phyloP scores from a whole-genome alignment of 2,329 filamentous ascomycete species.

The Pezicula rhizophila region DNA sequence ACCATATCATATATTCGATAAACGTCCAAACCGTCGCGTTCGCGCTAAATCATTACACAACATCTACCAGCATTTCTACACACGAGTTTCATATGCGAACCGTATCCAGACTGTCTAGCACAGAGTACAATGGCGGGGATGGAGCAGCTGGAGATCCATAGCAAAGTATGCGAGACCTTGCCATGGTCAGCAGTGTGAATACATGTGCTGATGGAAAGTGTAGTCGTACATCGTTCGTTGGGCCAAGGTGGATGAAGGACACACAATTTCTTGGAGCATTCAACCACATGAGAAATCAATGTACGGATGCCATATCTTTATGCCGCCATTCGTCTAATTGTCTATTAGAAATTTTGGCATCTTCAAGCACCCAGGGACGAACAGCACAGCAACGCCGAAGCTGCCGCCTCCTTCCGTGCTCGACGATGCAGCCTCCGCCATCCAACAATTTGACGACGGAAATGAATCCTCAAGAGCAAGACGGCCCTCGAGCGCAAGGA shows the following conservation, averaged over 20 bases:
- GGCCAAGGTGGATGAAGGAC: slow-evolving; percentile 83
- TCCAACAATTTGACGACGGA: slow-evolving; percentile 18
- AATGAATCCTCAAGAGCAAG: slow-evolving; percentile 17
- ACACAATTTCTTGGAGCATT: slow-evolving; percentile 95
- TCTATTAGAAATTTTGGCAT: slow-evolving; percentile 78
- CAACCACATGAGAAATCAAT: slow-evolving; percentile 98
- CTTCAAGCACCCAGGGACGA: slow-evolving; percentile 73
- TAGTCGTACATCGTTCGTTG: slow-evolving; percentile 97
- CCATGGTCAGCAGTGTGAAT: slow-evolving; percentile 13
- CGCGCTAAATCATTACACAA: too few relatives aligned
- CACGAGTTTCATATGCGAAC: slow-evolving; percentile 6
- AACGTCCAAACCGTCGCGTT: not conserved
- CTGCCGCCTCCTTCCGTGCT: slow-evolving; percentile 8
- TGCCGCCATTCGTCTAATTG: slow-evolving; percentile 11
- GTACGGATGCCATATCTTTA: slow-evolving; percentile 35
- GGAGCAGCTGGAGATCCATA: slow-evolving; percentile 95
- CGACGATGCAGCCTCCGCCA: slow-evolving; percentile 17
- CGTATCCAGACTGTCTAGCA: slow-evolving; percentile 28
- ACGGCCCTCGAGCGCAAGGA: slow-evolving; percentile 37
- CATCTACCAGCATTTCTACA: slow-evolving; percentile 1
- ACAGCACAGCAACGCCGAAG: slow-evolving; percentile 15
- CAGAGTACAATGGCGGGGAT: slow-evolving; percentile 85
- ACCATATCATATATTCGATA: not conserved
- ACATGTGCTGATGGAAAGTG: slow-evolving; percentile 13
- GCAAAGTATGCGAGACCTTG: slow-evolving; percentile 61